A percentile compares a stretch with the other conserved stretches of the same genome.
Conservation (phyloP, 345 rosid genomes). For the Citrus inodora region DNA sequence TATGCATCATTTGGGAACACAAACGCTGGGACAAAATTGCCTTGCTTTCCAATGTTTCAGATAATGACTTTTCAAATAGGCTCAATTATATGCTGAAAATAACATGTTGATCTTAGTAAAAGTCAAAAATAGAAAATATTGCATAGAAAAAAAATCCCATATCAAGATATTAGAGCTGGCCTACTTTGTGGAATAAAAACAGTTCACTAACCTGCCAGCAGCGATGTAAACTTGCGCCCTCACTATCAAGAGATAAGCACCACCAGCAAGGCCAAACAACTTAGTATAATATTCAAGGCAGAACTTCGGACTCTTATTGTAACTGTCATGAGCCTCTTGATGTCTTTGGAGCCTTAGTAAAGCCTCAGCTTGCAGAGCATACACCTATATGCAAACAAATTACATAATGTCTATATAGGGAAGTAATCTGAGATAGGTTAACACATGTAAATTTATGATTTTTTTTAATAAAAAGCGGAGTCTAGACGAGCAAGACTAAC, state of each 20-base stretch:
- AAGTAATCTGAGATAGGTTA: neutral
- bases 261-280: conserved; percentile 40
- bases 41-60: neutral
- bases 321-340: conserved; percentile 50
- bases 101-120: neutral
- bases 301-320: conserved; percentile 41
- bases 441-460: neutral
- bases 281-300: conserved; percentile 36
- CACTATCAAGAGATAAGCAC: conserved; percentile 42
- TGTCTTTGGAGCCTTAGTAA: conserved; percentile 51
- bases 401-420: neutral
- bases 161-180: neutral
- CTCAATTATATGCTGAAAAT: neutral
- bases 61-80: neutral
- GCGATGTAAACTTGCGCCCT: conserved; percentile 56
- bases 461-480: neutral
- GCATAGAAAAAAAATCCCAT: neutral
- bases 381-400: conserved; percentile 28
- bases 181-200: neutral
- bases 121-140: neutral
- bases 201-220: conserved; percentile 58
- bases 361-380: conserved; percentile 63
- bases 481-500: conserved; percentile 22
- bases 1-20: neutral
- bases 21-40: neutral